Percentiles rank a stretch among this genome's conserved stretches.
Conservation (phyloP, 2,329 filamentous ascomycete species). For the Fusarium luffae region DNA sequence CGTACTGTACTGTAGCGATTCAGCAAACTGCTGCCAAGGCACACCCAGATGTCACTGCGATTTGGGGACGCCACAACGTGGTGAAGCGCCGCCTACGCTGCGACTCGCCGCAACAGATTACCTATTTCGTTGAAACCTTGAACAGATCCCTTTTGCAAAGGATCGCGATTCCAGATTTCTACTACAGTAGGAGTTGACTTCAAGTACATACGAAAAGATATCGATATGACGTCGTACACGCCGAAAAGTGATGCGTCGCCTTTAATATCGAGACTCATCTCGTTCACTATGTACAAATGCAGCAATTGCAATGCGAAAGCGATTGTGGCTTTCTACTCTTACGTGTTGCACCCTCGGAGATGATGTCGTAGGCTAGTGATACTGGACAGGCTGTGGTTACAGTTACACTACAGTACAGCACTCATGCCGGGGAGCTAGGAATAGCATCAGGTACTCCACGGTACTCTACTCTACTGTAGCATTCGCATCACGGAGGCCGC, state of each 20-base stretch:
- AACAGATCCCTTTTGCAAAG: slow-evolving; percentile 11
- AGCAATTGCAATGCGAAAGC: slow-evolving; percentile 14
- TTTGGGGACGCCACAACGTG: slow-evolving; percentile 12
- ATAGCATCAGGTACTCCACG: slow-evolving; percentile 23
- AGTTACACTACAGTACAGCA: neutral
- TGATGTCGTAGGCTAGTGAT: slow-evolving; percentile 10
- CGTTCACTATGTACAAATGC: neutral
- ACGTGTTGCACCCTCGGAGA: slow-evolving; percentile 18
- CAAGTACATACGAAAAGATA: neutral
- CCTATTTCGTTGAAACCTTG: slow-evolving; percentile 18
- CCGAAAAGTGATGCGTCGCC: slow-evolving; percentile 1
- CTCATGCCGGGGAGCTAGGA: slow-evolving; percentile 10
- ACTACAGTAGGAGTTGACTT: neutral
- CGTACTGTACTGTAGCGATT: neutral
- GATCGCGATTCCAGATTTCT: slow-evolving; percentile 13
- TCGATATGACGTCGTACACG: slow-evolving; percentile 20
- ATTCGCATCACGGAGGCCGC: slow-evolving; percentile 19
- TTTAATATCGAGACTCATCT: slow-evolving; percentile 9
- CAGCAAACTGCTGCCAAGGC: slow-evolving; percentile 1
- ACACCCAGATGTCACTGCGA: slow-evolving; percentile 21
- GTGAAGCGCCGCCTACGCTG: slow-evolving; percentile 34
- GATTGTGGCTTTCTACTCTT: slow-evolving; percentile 15
- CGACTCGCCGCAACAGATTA: slow-evolving; percentile 3
- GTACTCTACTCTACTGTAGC: neutral
- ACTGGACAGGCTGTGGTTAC: neutral